Evolutionary conservation across 2,329 filamentous ascomycete species (phyloP).

Genomic region (Fusarium pseudocircinatum): DNA sequence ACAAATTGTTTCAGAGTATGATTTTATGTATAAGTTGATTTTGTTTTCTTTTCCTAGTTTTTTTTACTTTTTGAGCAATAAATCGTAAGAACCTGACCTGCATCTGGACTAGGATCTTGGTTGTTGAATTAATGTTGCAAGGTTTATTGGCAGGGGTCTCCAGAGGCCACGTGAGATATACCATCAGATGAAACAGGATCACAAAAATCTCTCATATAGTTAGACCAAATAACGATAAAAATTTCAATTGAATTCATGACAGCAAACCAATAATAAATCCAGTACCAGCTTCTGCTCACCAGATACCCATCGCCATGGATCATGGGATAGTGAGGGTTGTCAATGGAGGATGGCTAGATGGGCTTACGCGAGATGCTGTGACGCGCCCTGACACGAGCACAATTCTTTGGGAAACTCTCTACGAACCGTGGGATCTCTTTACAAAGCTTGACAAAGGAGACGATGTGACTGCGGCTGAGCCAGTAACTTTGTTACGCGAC

Average conservation of each 20-base stretch:
- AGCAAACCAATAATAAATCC: not conserved
- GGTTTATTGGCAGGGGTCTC: not conserved
- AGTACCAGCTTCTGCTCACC: not conserved
- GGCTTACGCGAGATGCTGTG: not conserved
- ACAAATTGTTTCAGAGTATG: too few relatives aligned
- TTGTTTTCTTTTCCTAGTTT: too few relatives aligned
- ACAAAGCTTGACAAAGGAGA: not conserved
- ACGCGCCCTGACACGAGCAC: slow-evolving; percentile 1
- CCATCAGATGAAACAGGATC: not conserved
- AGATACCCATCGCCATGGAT: not conserved
- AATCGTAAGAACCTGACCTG: not conserved
- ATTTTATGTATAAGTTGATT: too few relatives aligned
- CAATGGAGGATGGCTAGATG: not conserved
- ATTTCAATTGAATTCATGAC: not conserved
- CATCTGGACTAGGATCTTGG: not conserved
- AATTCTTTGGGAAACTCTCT: not conserved
- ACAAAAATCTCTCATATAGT: not conserved
- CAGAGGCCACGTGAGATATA: not conserved
- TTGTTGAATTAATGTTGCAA: not conserved
- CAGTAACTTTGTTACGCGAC: not conserved
- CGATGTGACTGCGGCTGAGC: accelerated
- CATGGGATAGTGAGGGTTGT: not conserved
- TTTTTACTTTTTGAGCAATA: too few relatives aligned
- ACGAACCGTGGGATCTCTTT: not conserved
- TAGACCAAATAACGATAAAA: not conserved